These are phyloP conservation scores for Phaeosphaeriaceae sp. DNA, from an alignment of 2,329 filamentous ascomycete genomes.

Conservation along the genomic window DNA sequence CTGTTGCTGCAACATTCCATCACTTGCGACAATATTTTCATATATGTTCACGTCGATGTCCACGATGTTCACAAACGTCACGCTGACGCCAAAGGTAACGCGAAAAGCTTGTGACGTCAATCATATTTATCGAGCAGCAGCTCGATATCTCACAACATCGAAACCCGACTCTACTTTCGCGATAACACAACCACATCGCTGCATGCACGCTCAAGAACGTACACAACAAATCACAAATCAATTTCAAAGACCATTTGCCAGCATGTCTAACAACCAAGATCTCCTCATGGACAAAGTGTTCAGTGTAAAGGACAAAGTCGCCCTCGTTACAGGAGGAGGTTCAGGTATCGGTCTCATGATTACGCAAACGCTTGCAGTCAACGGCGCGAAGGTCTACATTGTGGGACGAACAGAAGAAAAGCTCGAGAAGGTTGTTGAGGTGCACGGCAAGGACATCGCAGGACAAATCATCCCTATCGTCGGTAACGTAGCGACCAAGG, in stretches of 20 bases:
- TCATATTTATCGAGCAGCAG: slow-evolving; percentile 1
- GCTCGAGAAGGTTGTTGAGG: slow-evolving; percentile 55
- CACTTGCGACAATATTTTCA: neutral
- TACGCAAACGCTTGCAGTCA: slow-evolving; percentile 55
- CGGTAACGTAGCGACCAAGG: slow-evolving; percentile 54
- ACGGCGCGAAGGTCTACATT: slow-evolving; percentile 58
- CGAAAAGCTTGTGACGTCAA: slow-evolving; percentile 32
- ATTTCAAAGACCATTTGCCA: slow-evolving; percentile 22
- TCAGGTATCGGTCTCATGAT: slow-evolving; percentile 58
- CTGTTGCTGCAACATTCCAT: neutral
- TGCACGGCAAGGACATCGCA: slow-evolving; percentile 52
- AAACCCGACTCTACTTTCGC: slow-evolving; percentile 3
- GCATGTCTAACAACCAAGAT: slow-evolving; percentile 46
- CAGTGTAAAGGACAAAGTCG: slow-evolving; percentile 49
- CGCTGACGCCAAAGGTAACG: slow-evolving; percentile 25
- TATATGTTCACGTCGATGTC: neutral
- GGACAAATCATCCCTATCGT: slow-evolving; percentile 56
- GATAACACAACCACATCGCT: slow-evolving; percentile 8
- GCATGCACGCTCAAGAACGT: slow-evolving; percentile 15
- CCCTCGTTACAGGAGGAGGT: slow-evolving; percentile 55
- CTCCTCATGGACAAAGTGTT: slow-evolving; percentile 43
- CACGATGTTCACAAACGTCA: slow-evolving; percentile 18
- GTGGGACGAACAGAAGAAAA: slow-evolving; percentile 57
- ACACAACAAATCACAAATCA: slow-evolving; percentile 22
- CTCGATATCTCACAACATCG: slow-evolving; percentile 25